A percentile compares a stretch with the other conserved stretches of the same genome.
phyloP scores from a whole-genome alignment of 148 eudicot species.

The Suaeda aralocaspica region DNA sequence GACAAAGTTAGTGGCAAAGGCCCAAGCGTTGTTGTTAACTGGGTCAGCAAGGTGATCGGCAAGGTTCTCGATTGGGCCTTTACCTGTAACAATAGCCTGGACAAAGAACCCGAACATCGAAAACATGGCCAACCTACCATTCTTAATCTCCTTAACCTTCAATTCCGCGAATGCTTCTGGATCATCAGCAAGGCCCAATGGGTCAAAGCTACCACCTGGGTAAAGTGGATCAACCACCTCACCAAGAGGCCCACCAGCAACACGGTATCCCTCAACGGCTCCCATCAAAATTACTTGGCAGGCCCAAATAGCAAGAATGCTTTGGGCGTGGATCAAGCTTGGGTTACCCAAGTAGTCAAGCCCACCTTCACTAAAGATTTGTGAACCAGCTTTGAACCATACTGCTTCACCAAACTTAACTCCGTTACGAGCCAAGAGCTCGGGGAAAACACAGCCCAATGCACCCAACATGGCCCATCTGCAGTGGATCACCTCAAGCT shows the following conservation, averaged over 20 bases:
- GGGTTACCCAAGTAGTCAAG: slow-evolving; percentile 45
- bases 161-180: slow-evolving; percentile 39
- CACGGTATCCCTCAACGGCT: slow-evolving; percentile 41
- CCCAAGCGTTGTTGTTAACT: slow-evolving; percentile 43
- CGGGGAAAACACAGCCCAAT: slow-evolving; percentile 39
- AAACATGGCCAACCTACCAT: slow-evolving; percentile 40
- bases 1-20: slow-evolving; percentile 38
- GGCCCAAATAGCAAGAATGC: slow-evolving; percentile 47
- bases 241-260: slow-evolving; percentile 46
- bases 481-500: slow-evolving; percentile 37
- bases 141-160: slow-evolving; percentile 43
- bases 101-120: slow-evolving; percentile 43
- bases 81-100: slow-evolving; percentile 41
- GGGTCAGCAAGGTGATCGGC: slow-evolving; percentile 37
- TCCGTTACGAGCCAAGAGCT: slow-evolving; percentile 42
- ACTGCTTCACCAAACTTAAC: slow-evolving; percentile 46
- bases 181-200: slow-evolving; percentile 42
- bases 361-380: slow-evolving; percentile 42
- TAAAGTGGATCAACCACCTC: slow-evolving; percentile 42
- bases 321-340: slow-evolving; percentile 42
- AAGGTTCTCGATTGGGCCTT: slow-evolving; percentile 39
- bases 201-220: slow-evolving; percentile 42
- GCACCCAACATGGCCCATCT: slow-evolving; percentile 49
- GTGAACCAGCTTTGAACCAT: slow-evolving; percentile 46
- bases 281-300: slow-evolving; percentile 44